phyloP scores from a whole-genome alignment of 2,329 filamentous ascomycete species.

The Colletotrichum sidae region DNA sequence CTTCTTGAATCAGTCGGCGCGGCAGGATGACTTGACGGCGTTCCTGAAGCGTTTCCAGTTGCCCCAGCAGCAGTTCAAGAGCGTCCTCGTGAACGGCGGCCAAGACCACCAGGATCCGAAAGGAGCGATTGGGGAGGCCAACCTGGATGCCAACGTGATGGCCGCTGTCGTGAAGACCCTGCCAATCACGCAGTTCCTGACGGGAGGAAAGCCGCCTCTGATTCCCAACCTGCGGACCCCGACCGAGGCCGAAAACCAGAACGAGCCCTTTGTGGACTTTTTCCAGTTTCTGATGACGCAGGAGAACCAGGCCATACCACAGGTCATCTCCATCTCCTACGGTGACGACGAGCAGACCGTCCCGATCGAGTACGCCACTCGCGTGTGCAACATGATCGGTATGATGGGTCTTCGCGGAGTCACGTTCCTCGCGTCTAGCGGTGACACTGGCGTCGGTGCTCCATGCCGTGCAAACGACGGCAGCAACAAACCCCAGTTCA shows the following conservation, averaged over 20 bases:
- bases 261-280: conserved; percentile 77
- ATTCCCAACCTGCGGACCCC: conserved; percentile 42
- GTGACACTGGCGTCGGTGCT: conserved; percentile 68
- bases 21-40: conserved; percentile 55
- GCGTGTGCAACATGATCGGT: conserved; percentile 70
- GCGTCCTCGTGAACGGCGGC: conserved; percentile 53
- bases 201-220: conserved; percentile 45
- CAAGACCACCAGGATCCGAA: conserved; percentile 51
- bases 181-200: conserved; percentile 43
- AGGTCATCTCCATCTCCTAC: conserved; percentile 73
- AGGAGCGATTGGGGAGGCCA: conserved; percentile 61
- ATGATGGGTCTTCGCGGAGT: conserved; percentile 74
- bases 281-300: conserved; percentile 68
- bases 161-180: conserved; percentile 61
- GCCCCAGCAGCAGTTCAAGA: conserved; percentile 56
- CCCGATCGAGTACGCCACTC: conserved; percentile 66
- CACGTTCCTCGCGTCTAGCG: conserved; percentile 70
- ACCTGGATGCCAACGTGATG: conserved; percentile 74
- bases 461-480: conserved; percentile 66
- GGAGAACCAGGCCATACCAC: conserved; percentile 63
- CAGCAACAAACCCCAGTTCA: conserved; percentile 40
- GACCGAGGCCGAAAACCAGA: conserved; percentile 56
- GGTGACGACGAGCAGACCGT: conserved; percentile 75
- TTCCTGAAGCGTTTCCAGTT: conserved; percentile 52
- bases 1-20: conserved; percentile 63